phyloP scores from a whole-genome alignment of 2,329 filamentous ascomycete genomes.

The Colletotrichum sp. region DNA sequence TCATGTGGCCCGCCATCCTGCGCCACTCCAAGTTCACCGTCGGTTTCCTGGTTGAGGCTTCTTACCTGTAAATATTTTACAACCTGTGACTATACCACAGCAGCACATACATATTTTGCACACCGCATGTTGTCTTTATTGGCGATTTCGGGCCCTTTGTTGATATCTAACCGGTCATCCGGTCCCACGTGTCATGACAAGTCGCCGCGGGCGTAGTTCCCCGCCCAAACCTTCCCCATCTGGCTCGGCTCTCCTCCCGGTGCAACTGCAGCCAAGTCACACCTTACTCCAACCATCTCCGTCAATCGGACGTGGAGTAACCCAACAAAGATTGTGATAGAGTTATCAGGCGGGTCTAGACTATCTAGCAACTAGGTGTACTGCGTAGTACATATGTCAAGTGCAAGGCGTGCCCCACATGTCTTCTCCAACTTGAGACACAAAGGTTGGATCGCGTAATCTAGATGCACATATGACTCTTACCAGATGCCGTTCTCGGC shows the following conservation, averaged over 20 bases:
- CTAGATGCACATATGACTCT: neutral
- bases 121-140: neutral
- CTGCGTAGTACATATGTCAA: neutral
- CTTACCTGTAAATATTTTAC: constrained; percentile 6
- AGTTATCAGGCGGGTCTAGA: neutral
- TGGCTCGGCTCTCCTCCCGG: neutral
- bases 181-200: neutral
- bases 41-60: constrained; percentile 37
- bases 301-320: constrained; percentile 1
- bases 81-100: neutral
- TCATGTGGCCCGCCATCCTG: constrained; percentile 39
- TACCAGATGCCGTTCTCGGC: neutral
- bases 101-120: no score
- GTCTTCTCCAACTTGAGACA: neutral
- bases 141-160: neutral
- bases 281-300: neutral
- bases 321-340: neutral
- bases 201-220: neutral
- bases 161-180: neutral
- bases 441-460: neutral
- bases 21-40: constrained; percentile 40
- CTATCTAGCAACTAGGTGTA: neutral
- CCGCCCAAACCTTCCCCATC: neutral
- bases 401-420: neutral
- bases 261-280: neutral